Evolutionary conservation across 352 stramenopile species (phyloP), one percentile per base, ranked within the genome.

Genomic region (Phytopythium litorale): DNA sequence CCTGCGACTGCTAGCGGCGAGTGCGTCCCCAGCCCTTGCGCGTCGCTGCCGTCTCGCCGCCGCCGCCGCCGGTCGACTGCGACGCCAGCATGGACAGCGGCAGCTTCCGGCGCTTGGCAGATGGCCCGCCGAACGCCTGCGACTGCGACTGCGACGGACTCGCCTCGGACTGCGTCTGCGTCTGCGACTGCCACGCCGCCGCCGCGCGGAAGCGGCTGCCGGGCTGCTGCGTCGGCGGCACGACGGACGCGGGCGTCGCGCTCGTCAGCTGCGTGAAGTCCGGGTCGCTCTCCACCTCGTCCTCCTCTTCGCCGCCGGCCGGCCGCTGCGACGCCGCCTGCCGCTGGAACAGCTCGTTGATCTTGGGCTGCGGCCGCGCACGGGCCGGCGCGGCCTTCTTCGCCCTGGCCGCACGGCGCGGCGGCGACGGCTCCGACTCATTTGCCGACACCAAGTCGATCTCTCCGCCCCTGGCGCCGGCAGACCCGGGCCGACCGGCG

Each of bases 21-120:
- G 82, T 81, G 37, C 83, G 80, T 11, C 83, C 83, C 81, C 80
- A 92, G 16, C 77, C 72, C 74, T 89, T 88, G 9, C 79, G 79
- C 57, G 65, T 55, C 30, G 65, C 43, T 6, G 68, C 56, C 30
- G 65, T 16, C 35, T 56, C 42, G 0, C 46, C 23, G 33, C 28
- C 43, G 55, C 70, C 37, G 28, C 56, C 45, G 38, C 60, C 58
- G 56, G 56, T 73, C 33, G 72, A 74, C 59, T 90, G 82, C 9
- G 82, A 92, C 48, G 75, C 62, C 0, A 83, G 50, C 83, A 91
- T 90, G 15, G 83, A 92, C 67, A 92, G 45, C 32, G 83, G 83
- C 38, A 92, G 60, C 58, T 88, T 92, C 53, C 83, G 79, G 6
- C 84, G 76, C 49, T 82, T 84, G 16, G 23, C 51, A 1, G 33